Percentiles rank a stretch among this genome's conserved stretches.
These are phyloP conservation scores for Amanita rubescens DNA, from an alignment of 768 basidiomycete species.

Conservation along the genomic window DNA sequence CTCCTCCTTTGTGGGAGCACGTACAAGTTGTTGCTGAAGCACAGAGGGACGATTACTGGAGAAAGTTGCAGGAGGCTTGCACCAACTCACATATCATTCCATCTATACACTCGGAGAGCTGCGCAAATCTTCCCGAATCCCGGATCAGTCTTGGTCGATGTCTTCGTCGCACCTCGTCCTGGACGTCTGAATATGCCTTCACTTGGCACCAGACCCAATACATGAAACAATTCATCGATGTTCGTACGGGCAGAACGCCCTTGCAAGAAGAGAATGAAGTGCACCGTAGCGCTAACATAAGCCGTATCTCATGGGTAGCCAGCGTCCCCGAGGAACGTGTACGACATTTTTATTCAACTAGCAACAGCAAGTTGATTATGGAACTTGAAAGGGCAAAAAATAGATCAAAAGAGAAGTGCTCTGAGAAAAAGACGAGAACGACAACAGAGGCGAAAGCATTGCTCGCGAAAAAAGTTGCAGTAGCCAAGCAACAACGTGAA, in stretches of 20 bases:
- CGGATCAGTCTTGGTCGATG: slow-evolving; percentile 32
- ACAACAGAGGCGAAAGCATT: slow-evolving; percentile 40
- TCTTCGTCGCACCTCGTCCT: slow-evolving; percentile 53
- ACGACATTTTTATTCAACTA: slow-evolving; percentile 33
- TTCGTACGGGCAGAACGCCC: slow-evolving; percentile 34
- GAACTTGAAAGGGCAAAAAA: slow-evolving; percentile 37
- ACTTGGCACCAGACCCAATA: slow-evolving; percentile 65
- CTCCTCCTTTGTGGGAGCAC: slow-evolving; percentile 49
- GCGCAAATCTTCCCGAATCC: slow-evolving; percentile 18
- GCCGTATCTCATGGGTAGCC: slow-evolving; percentile 43
- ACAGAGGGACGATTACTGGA: slow-evolving; percentile 50
- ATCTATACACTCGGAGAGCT: slow-evolving; percentile 11
- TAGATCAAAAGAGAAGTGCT: slow-evolving; percentile 25
- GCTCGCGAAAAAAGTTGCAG: slow-evolving; percentile 58
- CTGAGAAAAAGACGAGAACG: slow-evolving; percentile 27
- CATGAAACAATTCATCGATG: slow-evolving; percentile 44
- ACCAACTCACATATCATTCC: slow-evolving; percentile 24
- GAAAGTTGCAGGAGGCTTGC: slow-evolving; percentile 42
- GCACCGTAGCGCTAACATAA: slow-evolving; percentile 26
- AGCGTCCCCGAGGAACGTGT: slow-evolving; percentile 50
- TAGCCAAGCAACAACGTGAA: slow-evolving; percentile 51
- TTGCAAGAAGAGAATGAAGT: slow-evolving; percentile 38
- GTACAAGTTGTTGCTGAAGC: slow-evolving; percentile 30
- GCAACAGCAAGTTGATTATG: slow-evolving; percentile 29
- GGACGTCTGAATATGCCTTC: slow-evolving; percentile 54